Base-by-base conservation (phyloP, 2,329 filamentous ascomycete genomes). In the Fusarium sp. region DNA sequence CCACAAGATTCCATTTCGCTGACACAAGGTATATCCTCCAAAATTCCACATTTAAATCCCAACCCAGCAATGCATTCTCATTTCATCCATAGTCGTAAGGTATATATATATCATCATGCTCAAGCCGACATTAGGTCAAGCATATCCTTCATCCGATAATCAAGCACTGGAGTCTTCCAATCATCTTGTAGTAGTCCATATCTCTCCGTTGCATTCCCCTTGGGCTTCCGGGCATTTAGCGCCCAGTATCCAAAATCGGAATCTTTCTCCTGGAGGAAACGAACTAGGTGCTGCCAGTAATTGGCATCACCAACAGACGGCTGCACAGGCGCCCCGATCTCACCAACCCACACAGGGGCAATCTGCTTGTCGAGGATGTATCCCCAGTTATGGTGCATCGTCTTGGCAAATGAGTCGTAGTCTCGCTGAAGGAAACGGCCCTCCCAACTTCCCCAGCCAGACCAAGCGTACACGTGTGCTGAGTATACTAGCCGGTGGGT, bases 241-340 rank as follows among this genome's bases (percentile, higher is more conserved):
- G 91, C 91, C 91, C 91, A 93, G 81, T 93, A 93, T 12, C 88
- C 91, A 83, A 91, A 92, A 75, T 92, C 90, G 15, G 89, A 89
- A 75, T 92, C 89, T 57, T 89, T 80, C 6, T 83, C 81, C 76
- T 86, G 86, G 65, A 93, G 83, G 79, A 87, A 91, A 34, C 84
- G 84, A 82, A 92, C 83, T 79, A 93, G 80, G 78, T 92, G 89
- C 48, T 82, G 81, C 91, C 91, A 93, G 82, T 93, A 93, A 76
- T 91, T 90, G 62, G 84, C 84, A 72, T 91, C 89, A 13, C 89
- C 89, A 14, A 85, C 81, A 39, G 84, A 85, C 2, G 89, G 89
- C 11, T 80, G 70, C 55, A 83, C 82, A 24, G 90, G 88, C 32
- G 89, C 88, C 3, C 91, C 91, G 67, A 93, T 88, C 82, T 93